Base-by-base conservation (phyloP, 805 yeast species). In the Myxozyma neotropica region DNA sequence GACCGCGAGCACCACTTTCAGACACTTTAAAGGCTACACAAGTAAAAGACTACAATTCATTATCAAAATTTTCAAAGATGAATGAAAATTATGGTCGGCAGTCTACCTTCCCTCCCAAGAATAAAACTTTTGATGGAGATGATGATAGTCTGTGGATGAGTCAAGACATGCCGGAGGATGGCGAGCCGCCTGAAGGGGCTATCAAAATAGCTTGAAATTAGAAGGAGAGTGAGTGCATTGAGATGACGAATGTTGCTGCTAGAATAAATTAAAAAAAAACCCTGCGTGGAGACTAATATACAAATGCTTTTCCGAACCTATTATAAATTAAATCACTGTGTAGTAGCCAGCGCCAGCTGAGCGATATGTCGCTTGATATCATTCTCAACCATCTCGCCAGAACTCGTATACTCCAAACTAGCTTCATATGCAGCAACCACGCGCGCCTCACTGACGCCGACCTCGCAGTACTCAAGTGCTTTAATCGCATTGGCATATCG, bases 381-480 rank as follows among this genome's bases (percentile, higher is more conserved):
- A 64, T 82, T 83, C 58, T 85, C 89, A 38, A 88, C 83, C 68
- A 91, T 75, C 40, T 80, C 80, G n/a, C 92, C 93, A 6, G 87
- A 81, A 58, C 80, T 78, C 7, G 84, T 82, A 70, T 84, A 89
- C 10, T 86, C 87, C 79, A 89, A 78, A 75, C 96, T 88, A 17
- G 96, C 90, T 69, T 94, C 98, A 74, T 93, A 94, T 0, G 93
- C 94, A 69, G 84, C 80, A 7, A 84, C 80, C 17, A 94, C 80
- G 68, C 98, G 78, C 58, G 83, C 82, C 65, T 90, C 96, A 39
- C 89, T 88, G 56, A 94, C 86, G 13, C 96, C 96, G 62, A 94
- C 81, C 69, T 89, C 96, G 66, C 91, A 85, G 67, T 81, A 81
- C n/a, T 89, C 87, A 61, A 94, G 77, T 0, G 96, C 93, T 69